Evolutionary conservation across 2,329 filamentous ascomycete species (phyloP).

Genomic region (Stenocarpella maydis): DNA sequence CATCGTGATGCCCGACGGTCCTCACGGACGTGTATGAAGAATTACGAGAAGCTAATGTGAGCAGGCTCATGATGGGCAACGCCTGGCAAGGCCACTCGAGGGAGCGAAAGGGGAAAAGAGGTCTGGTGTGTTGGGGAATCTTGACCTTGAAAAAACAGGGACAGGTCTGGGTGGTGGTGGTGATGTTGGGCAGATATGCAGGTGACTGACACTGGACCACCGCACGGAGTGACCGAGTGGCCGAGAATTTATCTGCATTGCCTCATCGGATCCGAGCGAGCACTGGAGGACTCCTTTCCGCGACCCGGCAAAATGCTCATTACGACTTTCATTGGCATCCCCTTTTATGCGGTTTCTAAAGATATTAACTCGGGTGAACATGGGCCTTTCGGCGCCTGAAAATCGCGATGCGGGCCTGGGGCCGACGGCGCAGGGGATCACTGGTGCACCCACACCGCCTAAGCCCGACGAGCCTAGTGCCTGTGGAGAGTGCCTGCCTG

Average conservation of each 20-base stretch:
- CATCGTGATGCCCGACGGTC: conserved; percentile 37
- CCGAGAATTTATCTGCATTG: conserved; percentile 1
- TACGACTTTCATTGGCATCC: conserved; percentile 30
- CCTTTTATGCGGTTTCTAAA: conserved; percentile 28
- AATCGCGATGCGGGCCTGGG: conserved; percentile 18
- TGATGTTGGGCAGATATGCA: conserved; percentile 2
- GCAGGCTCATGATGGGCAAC: conserved; percentile 39
- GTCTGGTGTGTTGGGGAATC: neutral
- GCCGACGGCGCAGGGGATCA: neutral
- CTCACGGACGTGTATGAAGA: conserved; percentile 20
- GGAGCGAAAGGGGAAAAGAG: conserved; percentile 18
- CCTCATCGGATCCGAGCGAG: conserved; percentile 16
- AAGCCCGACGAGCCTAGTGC: conserved; percentile 14
- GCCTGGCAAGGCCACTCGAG: conserved; percentile 38
- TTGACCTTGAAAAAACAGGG: neutral
- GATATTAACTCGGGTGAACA: conserved; percentile 22
- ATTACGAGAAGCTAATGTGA: conserved; percentile 16
- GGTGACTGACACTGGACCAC: neutral
- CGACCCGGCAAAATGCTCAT: conserved; percentile 16
- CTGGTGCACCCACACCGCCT: conserved; percentile 19
- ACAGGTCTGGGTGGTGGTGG: neutral
- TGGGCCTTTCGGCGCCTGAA: conserved; percentile 4
- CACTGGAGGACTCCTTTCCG: conserved; percentile 19
- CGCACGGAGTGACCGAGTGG: neutral
- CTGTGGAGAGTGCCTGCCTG: conserved; percentile 11